Evolutionary conservation across 352 stramenopile species (phyloP).

Genomic region (Elongisporangium prolatum): DNA sequence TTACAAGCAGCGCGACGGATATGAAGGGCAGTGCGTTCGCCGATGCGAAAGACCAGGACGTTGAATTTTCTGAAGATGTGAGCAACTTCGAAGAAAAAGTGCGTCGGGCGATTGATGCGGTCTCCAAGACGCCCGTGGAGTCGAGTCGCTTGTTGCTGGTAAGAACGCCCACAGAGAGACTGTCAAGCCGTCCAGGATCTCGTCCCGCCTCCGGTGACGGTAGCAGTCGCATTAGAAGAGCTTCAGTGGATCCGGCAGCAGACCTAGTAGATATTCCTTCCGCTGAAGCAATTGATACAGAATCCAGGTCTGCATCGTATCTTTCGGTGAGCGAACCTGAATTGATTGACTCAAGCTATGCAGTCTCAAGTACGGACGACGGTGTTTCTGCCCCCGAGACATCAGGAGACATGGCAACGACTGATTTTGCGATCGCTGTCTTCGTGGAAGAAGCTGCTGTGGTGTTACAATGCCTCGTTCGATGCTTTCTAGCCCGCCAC

Average conservation of each 20-base stretch:
- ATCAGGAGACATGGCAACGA: not conserved
- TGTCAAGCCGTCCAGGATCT: slow-evolving; percentile 7
- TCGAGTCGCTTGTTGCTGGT: slow-evolving; percentile 42
- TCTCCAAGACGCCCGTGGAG: slow-evolving; percentile 35
- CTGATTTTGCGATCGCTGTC: slow-evolving; percentile 1
- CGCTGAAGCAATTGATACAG: too few relatives aligned
- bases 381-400: not conserved
- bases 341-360: not conserved
- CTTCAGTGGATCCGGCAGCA: not conserved
- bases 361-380: not conserved
- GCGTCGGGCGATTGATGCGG: slow-evolving; percentile 33
- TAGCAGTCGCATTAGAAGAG: slow-evolving; percentile 4
- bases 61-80: not conserved
- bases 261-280: not conserved
- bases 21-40: not conserved
- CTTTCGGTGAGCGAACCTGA: not conserved
- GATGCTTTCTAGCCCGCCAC: slow-evolving; percentile 12
- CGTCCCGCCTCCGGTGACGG: not conserved
- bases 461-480: slow-evolving; percentile 7
- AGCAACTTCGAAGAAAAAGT: slow-evolving; percentile 45
- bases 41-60: not conserved
- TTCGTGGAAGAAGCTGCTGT: slow-evolving; percentile 12
- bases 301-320: not conserved
- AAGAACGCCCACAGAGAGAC: slow-evolving; percentile 23
- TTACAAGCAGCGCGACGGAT: not conserved